These are phyloP conservation scores for Cinnamomum micranthum DNA, from an alignment of 164 flowering plant genomes.

Conservation along the genomic window DNA sequence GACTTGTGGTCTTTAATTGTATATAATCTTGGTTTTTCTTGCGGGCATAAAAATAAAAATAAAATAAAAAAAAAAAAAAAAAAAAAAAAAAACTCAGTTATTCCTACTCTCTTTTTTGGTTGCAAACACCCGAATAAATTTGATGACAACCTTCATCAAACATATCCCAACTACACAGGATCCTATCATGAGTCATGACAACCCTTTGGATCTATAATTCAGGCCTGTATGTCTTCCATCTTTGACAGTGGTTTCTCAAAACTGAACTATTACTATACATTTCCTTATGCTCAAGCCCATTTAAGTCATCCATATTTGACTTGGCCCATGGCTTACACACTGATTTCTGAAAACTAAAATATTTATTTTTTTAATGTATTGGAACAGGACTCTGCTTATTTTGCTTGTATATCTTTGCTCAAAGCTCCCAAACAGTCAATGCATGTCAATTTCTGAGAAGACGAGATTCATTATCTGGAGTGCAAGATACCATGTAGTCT, in stretches of 20 bases:
- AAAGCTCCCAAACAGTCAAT: conserved; percentile 35
- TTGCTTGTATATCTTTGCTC: conserved; percentile 53
- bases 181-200: not conserved
- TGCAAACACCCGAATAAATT: no score
- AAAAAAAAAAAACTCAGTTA: not conserved
- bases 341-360: not conserved
- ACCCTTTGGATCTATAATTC: not conserved
- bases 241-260: not conserved
- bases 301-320: not conserved
- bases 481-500: conserved; percentile 33
- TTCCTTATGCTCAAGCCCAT: not conserved
- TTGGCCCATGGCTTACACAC: not conserved
- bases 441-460: conserved; percentile 28
- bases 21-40: not conserved
- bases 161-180: not conserved
- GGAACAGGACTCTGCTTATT: conserved; percentile 78
- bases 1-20: not conserved
- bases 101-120: no score
- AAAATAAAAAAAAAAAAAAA: no score
- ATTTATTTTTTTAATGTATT: conserved; percentile 5
- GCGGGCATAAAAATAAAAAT: no score
- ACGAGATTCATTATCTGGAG: conserved; percentile 25
- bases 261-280: not conserved
- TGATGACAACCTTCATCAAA: not conserved
- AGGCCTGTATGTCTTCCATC: not conserved